Base-by-base conservation (phyloP, 768 basidiomycete species). In the Lentinula aciculospora region DNA sequence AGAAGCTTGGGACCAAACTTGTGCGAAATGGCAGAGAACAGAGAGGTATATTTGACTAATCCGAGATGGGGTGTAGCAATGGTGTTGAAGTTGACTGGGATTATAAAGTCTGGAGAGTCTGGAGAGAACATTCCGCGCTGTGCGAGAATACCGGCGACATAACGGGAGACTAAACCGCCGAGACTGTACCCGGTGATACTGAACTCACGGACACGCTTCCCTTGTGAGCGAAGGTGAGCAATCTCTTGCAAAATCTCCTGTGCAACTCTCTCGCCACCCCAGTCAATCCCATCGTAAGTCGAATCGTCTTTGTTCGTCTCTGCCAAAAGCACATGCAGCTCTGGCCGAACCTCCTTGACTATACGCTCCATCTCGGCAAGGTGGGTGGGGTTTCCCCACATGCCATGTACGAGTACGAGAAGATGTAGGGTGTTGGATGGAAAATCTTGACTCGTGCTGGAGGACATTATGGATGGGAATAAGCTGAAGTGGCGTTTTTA, bases 201-300 rank as follows among this genome's bases (percentile, higher is more conserved):
- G 64, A 94, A 86, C 31, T 80, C 79, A 58, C 79, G 80, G 4
- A 94, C 88, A 15, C 68, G 77, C 61, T 75, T 77, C 5, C 82
- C 85, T 13, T 81, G 74, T 17, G 68, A 60, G 61, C 81, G 74
- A 15, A 92, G 71, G 44, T 77, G 73, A 49, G 76, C 68, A 7
- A 89, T 73, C 63, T 83, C 78, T 4, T 79, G 76, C 40, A 77
- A 58, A 17, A 93, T 76, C 88, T 94, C 92, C 60, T 84, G 74
- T 3, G 89, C 83, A 34, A 93, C 83, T 31, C 92, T 77, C 70
- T 92, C 89, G 36, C 84, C 88, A 58, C 89, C 86, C 82, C 89
- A 89, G 66, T 93, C 91, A 23, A 93, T 81, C 1, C 91, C 90
- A 62, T 93, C 91, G 63, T 92, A 92, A 1, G 89, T 91, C 9